phyloP scores from a whole-genome alignment of 345 rosid species.

The Lepidium didymum region DNA sequence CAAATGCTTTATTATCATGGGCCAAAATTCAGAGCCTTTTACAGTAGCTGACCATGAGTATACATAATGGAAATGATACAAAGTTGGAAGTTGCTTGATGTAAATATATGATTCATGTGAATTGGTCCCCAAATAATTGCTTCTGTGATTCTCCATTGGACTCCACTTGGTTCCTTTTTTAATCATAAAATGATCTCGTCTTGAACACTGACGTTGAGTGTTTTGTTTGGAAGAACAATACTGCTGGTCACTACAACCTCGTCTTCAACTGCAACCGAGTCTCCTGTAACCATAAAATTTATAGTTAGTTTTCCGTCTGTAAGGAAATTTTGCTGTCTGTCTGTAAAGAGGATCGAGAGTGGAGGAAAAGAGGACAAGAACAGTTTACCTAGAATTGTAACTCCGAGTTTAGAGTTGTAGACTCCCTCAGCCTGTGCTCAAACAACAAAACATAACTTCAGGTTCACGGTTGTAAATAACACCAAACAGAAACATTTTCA shows the following conservation, averaged over 20 bases:
- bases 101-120: conserved; percentile 15
- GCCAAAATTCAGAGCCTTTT: conserved; percentile 17
- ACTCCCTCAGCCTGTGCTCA: conserved; percentile 77
- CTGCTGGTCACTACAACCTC: conserved; percentile 81
- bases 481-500: background rate
- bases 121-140: background rate
- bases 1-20: conserved; percentile 10
- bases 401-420: conserved; percentile 76
- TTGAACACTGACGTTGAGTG: conserved; percentile 70
- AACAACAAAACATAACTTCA: background rate
- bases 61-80: background rate
- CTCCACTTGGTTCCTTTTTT: background rate
- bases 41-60: conserved; percentile 10
- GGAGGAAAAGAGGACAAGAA: background rate
- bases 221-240: conserved; percentile 90
- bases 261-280: conserved; percentile 86
- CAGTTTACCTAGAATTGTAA: conserved; percentile 77
- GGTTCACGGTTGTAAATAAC: background rate
- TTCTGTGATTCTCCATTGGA: conserved; percentile 12
- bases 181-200: conserved; percentile 70
- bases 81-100: background rate
- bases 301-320: background rate
- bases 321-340: background rate
- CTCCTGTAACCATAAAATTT: conserved; percentile 44
- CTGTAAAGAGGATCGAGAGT: background rate